Evolutionary conservation across 139 green algal genomes (phyloP).

Genomic region (Chlamydomonas sp.): DNA sequence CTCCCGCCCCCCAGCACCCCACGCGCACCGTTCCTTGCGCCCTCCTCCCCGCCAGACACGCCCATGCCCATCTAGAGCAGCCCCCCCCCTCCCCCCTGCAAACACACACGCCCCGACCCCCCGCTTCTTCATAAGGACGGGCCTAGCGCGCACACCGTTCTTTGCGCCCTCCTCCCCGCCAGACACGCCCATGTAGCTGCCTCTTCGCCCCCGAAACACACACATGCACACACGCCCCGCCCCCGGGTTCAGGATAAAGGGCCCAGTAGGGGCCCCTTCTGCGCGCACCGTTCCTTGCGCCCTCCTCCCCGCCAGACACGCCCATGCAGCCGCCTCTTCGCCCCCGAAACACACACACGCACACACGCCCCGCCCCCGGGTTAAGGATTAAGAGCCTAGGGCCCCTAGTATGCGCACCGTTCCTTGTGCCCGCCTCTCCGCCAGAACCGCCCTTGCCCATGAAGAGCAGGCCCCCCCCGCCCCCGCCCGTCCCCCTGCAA

Average conservation of each 20-base stretch:
- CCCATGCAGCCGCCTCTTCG: too few species aligned
- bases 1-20: not conserved
- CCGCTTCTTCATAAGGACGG: not conserved
- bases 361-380: too few species aligned
- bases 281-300: slow-evolving; percentile 74
- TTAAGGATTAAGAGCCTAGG: too few species aligned
- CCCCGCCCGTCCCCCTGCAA: too few species aligned
- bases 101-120: not conserved
- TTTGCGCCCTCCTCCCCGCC: slow-evolving; percentile 95
- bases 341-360: too few species aligned
- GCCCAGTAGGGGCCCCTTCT: too few species aligned
- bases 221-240: too few species aligned
- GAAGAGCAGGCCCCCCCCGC: too few species aligned
- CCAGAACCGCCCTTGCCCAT: slow-evolving; percentile 97
- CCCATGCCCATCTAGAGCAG: slow-evolving; percentile 97
- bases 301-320: slow-evolving; percentile 94
- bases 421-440: slow-evolving; percentile 92
- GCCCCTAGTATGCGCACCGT: slow-evolving; percentile 45
- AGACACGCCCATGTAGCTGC: slow-evolving; percentile 97
- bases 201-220: too few species aligned
- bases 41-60: slow-evolving; percentile 38
- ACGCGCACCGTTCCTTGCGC: not conserved
- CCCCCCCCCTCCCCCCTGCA: slow-evolving; percentile 29
- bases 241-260: too few species aligned
- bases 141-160: slow-evolving; percentile 70